Evolutionary conservation across 257 asterid genomes (phyloP), one percentile per base, ranked within the genome.

Genomic region (Eustoma russellianum): DNA sequence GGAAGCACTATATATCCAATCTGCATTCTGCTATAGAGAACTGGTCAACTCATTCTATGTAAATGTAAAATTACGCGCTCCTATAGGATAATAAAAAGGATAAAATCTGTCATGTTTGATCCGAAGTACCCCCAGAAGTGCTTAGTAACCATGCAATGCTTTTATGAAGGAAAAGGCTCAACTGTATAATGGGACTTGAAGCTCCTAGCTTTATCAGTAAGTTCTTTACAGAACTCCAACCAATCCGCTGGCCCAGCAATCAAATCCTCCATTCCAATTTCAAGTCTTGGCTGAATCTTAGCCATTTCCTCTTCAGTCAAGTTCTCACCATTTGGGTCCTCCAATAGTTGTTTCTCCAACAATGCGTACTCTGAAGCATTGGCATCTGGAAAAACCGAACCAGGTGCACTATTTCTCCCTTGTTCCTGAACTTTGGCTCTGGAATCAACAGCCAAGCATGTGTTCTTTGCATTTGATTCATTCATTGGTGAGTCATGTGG

Each of bases 191-290:
- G 30, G 3, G 30, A 24, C 30, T 50, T 15, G 30, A 19, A 43
- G 13, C 18, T 53, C 14, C 6, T 53, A 34, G 58, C 28, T 17
- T 11, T 24, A 24, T 24, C 12, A 38, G 43, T 38, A 7, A 63
- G 35, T 16, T 40, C 38, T 30, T 63, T 48, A n/a, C 35, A 50
- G 41, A 47, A 55, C 38, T 63, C 56, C 16, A n/a, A 16, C 62
- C 62, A 63, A 55, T 63, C 62, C 47, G 50, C 61, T 0, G 68
- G 68, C 38, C 68, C 68, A 46, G 17, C 56, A 35, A 53, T 53
- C 60, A 61, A 46, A 16, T 63, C 61, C 15, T 63, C 56, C 51
- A 40, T 46, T 2, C 44, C 49, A 14, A 63, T 63, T 46, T 24
- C 51, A 50, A 18, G 3, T 9, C 14, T 7, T n/a, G 55, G 45